phyloP scores from a whole-genome alignment of 2,329 filamentous ascomycete species.

The Talaromyces sp. region DNA sequence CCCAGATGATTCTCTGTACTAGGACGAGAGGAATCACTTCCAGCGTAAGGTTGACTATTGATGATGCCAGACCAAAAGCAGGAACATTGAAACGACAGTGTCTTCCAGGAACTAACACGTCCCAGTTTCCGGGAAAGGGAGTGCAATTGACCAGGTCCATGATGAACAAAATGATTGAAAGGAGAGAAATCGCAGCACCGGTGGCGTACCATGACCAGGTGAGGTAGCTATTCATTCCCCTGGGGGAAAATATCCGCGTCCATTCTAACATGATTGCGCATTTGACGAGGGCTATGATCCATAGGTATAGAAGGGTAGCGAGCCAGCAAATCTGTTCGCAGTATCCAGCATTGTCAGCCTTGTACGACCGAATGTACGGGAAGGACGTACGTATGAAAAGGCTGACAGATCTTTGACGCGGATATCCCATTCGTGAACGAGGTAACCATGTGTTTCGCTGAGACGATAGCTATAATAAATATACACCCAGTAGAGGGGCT shows the following conservation, averaged over 20 bases:
- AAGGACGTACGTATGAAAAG: conserved; percentile 23
- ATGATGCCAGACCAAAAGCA: conserved; percentile 23
- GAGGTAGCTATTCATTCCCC: background rate
- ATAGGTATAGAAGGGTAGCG: conserved; percentile 2
- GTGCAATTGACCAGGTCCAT: conserved; percentile 6
- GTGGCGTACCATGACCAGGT: background rate
- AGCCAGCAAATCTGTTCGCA: background rate
- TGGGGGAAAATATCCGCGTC: background rate
- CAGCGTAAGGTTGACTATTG: conserved; percentile 29
- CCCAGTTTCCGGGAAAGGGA: background rate
- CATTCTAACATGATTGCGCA: conserved; percentile 4
- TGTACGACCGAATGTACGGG: background rate
- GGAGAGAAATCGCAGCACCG: background rate
- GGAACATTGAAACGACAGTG: conserved; percentile 4
- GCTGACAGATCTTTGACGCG: conserved; percentile 24
- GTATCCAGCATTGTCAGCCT: background rate
- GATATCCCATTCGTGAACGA: conserved; percentile 35
- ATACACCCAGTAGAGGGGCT: conserved; percentile 19
- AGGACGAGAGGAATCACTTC: conserved; percentile 32
- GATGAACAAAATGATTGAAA: background rate
- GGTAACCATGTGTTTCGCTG: conserved; percentile 30
- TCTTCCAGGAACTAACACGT: background rate
- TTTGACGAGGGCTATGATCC: conserved; percentile 3
- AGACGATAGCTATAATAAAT: conserved; percentile 22
- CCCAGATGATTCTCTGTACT: conserved; percentile 35